These are phyloP conservation scores for Penicillium glabrum DNA, from an alignment of 2,329 filamentous ascomycete genomes.

Conservation along the genomic window DNA sequence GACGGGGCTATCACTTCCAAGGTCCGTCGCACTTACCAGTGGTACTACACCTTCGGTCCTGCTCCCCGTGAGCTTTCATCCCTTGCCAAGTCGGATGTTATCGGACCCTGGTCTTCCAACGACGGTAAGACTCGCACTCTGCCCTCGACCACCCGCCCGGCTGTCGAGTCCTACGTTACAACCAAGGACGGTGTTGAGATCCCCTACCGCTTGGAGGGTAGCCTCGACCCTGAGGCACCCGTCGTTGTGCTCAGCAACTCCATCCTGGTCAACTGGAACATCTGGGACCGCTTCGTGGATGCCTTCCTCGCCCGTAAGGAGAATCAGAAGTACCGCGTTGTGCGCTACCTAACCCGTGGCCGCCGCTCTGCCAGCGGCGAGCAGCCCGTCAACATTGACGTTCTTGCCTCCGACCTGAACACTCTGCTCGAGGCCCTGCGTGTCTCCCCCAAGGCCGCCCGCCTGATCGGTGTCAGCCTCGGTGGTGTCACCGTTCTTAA, in stretches of 20 bases:
- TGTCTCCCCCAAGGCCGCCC: constrained; percentile 61
- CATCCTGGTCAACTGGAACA: constrained; percentile 72
- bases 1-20: constrained; percentile 59
- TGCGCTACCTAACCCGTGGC: constrained; percentile 77
- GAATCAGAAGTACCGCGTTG: constrained; percentile 64
- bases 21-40: constrained; percentile 62
- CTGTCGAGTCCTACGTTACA: constrained; percentile 67
- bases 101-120: constrained; percentile 54
- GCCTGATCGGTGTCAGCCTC: constrained; percentile 74
- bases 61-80: constrained; percentile 67
- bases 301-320: constrained; percentile 56
- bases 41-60: constrained; percentile 79
- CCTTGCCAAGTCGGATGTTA: constrained; percentile 49
- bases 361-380: constrained; percentile 48
- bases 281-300: constrained; percentile 75
- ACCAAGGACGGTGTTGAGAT: constrained; percentile 67
- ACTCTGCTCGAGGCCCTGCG: constrained; percentile 67
- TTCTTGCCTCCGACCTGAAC: constrained; percentile 67
- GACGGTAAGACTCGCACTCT: constrained; percentile 59
- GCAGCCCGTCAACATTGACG: constrained; percentile 59
- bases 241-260: constrained; percentile 77
- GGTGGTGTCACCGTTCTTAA: constrained; percentile 77
- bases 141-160: constrained; percentile 44
- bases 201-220: constrained; percentile 75
- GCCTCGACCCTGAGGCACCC: constrained; percentile 63